A percentile compares a stretch with the other conserved stretches of the same genome.
These are phyloP conservation scores for Phyllosticta citribraziliensis DNA, from an alignment of 2,329 filamentous ascomycete genomes.

Conservation along the genomic window DNA sequence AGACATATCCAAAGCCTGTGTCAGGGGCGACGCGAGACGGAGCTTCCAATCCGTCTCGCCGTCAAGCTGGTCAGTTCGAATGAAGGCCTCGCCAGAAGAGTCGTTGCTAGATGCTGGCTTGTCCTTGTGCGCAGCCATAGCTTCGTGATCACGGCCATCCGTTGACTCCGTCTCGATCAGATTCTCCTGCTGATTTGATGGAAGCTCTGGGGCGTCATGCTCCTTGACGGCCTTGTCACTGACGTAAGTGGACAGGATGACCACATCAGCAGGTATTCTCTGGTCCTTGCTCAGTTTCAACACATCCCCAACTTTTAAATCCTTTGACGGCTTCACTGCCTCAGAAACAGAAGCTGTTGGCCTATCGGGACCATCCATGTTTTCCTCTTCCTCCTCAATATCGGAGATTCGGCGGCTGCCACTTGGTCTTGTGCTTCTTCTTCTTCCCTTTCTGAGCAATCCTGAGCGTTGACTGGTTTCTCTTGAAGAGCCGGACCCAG, in stretches of 20 bases:
- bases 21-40: slow-evolving; percentile 73
- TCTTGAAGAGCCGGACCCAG: slow-evolving; percentile 15
- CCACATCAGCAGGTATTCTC: slow-evolving; percentile 85
- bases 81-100: slow-evolving; percentile 73
- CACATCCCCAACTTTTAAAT: slow-evolving; percentile 92
- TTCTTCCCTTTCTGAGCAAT: slow-evolving; percentile 23
- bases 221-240: slow-evolving; percentile 13
- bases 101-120: slow-evolving; percentile 15
- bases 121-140: slow-evolving; percentile 1
- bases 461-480: slow-evolving; percentile 15
- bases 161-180: slow-evolving; percentile 14
- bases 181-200: slow-evolving; percentile 12
- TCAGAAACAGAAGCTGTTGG: slow-evolving; percentile 50
- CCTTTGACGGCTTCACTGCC: slow-evolving; percentile 69
- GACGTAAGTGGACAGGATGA: slow-evolving; percentile 75
- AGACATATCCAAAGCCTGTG: slow-evolving; percentile 63
- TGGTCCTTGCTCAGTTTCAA: slow-evolving; percentile 86
- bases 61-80: slow-evolving; percentile 92
- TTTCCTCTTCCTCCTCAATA: slow-evolving; percentile 58
- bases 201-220: slow-evolving; percentile 8
- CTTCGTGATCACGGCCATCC: slow-evolving; percentile 7
- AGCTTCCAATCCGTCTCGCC: slow-evolving; percentile 99
- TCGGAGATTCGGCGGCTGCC: slow-evolving; percentile 46
- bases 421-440: slow-evolving; percentile 28
- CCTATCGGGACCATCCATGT: slow-evolving; percentile 26